Evolutionary conservation across 495 filamentous ascomycete genomes (phyloP).

Genomic region (Bombardia bombarda): DNA sequence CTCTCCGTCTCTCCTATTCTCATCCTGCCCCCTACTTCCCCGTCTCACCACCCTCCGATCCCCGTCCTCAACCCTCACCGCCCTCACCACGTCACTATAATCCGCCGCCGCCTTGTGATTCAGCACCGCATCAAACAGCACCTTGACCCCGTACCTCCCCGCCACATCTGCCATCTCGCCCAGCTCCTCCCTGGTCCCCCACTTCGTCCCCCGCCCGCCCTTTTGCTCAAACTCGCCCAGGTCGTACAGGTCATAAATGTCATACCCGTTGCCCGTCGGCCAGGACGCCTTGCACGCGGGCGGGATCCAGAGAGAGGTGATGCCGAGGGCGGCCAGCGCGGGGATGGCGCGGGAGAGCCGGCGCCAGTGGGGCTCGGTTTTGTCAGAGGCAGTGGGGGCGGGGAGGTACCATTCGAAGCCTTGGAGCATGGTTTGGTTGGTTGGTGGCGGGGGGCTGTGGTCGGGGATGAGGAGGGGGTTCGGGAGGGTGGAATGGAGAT

Average conservation of each 20-base stretch:
- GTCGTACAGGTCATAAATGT: slow-evolving; percentile 72
- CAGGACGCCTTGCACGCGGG: slow-evolving; percentile 65
- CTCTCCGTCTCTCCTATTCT: too few species aligned
- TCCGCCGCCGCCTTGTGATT: slow-evolving; percentile 73
- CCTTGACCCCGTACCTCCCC: slow-evolving; percentile 40
- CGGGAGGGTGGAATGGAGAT: background rate
- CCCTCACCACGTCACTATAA: slow-evolving; percentile 47
- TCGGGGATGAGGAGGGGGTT: slow-evolving; percentile 10
- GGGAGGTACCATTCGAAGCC: slow-evolving; percentile 73
- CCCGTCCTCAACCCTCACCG: slow-evolving; percentile 50
- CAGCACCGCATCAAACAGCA: slow-evolving; percentile 70
- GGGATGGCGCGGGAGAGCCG: slow-evolving; percentile 48
- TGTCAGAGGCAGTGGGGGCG: slow-evolving; percentile 43
- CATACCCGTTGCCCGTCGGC: slow-evolving; percentile 60
- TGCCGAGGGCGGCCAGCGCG: slow-evolving; percentile 48
- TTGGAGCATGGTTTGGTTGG: slow-evolving; percentile 59
- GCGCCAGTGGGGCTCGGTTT: too few species aligned
- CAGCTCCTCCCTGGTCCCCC: slow-evolving; percentile 59
- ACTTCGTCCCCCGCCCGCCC: slow-evolving; percentile 54
- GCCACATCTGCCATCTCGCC: slow-evolving; percentile 40
- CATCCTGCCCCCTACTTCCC: too few species aligned
- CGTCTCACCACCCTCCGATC: slow-evolving; percentile 51
- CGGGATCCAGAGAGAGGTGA: slow-evolving; percentile 64
- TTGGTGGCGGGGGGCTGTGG: slow-evolving; percentile 4
- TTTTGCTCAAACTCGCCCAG: slow-evolving; percentile 81